Percentiles rank a stretch among this genome's conserved stretches.
Conservation (phyloP, 257 asterid genomes). For the Parsonsia alboflavescens region DNA sequence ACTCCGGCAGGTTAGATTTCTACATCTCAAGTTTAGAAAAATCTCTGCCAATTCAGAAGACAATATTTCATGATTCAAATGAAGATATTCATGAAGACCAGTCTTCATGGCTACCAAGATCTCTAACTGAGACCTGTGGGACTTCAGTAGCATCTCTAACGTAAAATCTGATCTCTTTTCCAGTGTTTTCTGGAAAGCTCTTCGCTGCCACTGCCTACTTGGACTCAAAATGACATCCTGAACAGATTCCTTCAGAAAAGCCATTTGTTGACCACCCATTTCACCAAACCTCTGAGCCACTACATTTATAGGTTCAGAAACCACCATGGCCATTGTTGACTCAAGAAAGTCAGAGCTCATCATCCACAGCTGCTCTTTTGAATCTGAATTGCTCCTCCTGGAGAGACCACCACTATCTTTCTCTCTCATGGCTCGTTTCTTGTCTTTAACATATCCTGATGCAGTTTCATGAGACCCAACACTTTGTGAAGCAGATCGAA, state of each 20-base stretch:
- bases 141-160: constrained; percentile 53
- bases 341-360: constrained; percentile 68
- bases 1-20: constrained; percentile 65
- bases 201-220: constrained; percentile 64
- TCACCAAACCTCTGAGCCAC: constrained; percentile 59
- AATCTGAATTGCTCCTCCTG: constrained; percentile 41
- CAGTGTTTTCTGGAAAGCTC: constrained; percentile 70
- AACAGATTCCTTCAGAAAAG: constrained; percentile 63
- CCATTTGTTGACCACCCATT: constrained; percentile 46
- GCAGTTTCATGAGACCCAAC: constrained; percentile 61
- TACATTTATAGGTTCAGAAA: constrained; percentile 65
- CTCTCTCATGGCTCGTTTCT: constrained; percentile 37
- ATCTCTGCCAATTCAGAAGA: constrained; percentile 75
- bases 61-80: constrained; percentile 39
- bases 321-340: constrained; percentile 68
- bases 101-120: constrained; percentile 82
- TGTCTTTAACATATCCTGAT: constrained; percentile 43
- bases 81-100: constrained; percentile 65
- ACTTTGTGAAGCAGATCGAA: constrained; percentile 38
- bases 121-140: constrained; percentile 67
- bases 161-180: constrained; percentile 59
- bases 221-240: constrained; percentile 59
- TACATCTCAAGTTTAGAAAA: constrained; percentile 71
- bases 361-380: constrained; percentile 43
- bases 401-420: constrained; percentile 43